Conservation (phyloP, 192 early-diverging fungal species). For the Phlyctochytrium arcticum region DNA sequence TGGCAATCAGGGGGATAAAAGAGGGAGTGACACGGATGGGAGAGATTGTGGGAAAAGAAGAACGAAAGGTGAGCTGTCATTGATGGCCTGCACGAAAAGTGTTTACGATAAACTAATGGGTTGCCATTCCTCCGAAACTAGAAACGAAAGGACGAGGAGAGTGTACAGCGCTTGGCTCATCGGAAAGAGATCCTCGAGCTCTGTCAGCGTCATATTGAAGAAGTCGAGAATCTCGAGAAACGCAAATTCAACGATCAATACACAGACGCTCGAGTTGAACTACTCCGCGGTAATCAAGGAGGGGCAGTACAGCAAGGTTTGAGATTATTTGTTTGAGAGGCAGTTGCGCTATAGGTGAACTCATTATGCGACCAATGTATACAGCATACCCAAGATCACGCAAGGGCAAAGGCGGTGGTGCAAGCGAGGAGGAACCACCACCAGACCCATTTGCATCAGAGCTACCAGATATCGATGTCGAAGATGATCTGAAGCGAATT, state of each 20-base stretch:
- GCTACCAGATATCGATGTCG: constrained; percentile 61
- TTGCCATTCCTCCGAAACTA: constrained; percentile 18
- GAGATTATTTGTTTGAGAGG: background rate
- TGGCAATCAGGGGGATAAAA: constrained; percentile 45
- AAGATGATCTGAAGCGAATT: constrained; percentile 56
- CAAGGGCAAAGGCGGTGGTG: too few species aligned
- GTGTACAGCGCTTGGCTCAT: constrained; percentile 32
- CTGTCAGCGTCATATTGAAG: constrained; percentile 53
- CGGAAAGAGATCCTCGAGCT: constrained; percentile 52
- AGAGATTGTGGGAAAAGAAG: constrained; percentile 50
- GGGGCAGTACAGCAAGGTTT: background rate
- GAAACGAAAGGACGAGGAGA: constrained; percentile 39
- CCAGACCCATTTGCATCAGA: constrained; percentile 48
- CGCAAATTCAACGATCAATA: constrained; percentile 44
- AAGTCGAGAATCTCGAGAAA: constrained; percentile 59
- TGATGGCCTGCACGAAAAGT: background rate
- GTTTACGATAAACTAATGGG: too few species aligned
- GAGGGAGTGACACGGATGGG: constrained; percentile 35
- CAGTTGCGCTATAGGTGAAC: too few species aligned
- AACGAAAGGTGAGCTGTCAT: constrained; percentile 44
- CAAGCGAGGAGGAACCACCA: constrained; percentile 13
- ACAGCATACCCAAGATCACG: too few species aligned
- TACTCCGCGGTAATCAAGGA: constrained; percentile 35
- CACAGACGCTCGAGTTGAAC: constrained; percentile 36
- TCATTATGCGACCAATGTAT: too few species aligned